A percentile compares a stretch with the other conserved stretches of the same genome.
phyloP scores from a whole-genome alignment of 1,284 basidiomycete species.

The Ganoderma multipileum region DNA sequence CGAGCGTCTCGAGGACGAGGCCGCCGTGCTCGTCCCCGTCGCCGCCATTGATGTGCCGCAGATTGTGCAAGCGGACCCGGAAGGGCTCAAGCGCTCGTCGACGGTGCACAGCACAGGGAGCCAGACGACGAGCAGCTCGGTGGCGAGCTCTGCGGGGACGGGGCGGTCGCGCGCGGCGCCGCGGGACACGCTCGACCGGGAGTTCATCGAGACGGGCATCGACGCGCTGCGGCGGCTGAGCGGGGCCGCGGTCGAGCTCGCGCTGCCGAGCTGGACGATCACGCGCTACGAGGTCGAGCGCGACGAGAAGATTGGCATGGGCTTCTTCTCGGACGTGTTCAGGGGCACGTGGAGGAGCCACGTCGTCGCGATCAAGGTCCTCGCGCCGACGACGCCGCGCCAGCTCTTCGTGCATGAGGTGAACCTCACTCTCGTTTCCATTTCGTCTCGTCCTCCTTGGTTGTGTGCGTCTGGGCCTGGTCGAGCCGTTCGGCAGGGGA shows the following conservation, averaged over 20 bases:
- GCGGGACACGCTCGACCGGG: conserved; percentile 47
- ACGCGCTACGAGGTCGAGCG: conserved; percentile 73
- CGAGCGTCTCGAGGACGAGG: conserved; percentile 33
- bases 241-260: conserved; percentile 36
- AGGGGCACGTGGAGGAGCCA: conserved; percentile 65
- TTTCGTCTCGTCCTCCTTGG: too few species aligned
- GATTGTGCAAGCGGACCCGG: conserved; percentile 9
- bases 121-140: conserved; percentile 4
- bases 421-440: too few species aligned
- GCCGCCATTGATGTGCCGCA: neutral
- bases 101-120: conserved; percentile 30
- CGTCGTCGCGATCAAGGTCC: conserved; percentile 61
- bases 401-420: conserved; percentile 46
- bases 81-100: conserved; percentile 35
- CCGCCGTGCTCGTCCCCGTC: conserved; percentile 23
- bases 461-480: neutral
- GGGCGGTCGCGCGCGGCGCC: conserved; percentile 22
- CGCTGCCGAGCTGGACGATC: conserved; percentile 76
- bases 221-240: conserved; percentile 56
- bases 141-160: conserved; percentile 18
- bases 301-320: conserved; percentile 67
- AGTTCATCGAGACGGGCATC: conserved; percentile 56
- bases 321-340: conserved; percentile 77
- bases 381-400: conserved; percentile 46
- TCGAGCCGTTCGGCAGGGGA: neutral